Evolutionary conservation across 345 rosid species (phyloP).

Genomic region (Atalantia buxifolia): DNA sequence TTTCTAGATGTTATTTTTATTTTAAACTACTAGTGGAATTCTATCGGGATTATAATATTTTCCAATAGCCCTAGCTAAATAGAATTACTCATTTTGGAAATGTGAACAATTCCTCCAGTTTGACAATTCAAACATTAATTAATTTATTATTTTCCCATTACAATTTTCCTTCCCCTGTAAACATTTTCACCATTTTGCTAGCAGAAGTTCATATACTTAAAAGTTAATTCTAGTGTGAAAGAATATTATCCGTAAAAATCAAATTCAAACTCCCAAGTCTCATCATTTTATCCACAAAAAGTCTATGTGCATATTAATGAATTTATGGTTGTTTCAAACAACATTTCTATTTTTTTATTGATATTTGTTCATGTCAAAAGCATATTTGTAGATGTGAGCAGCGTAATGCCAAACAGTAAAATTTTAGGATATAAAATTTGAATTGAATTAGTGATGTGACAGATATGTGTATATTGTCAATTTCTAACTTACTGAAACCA

Average conservation of each 20-base stretch:
- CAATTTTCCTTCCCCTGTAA: slow-evolving; percentile 8
- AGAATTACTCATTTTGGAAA: slow-evolving; percentile 5
- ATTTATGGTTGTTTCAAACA: background rate
- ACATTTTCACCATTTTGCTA: background rate
- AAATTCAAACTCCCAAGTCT: background rate
- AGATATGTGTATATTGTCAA: too few species aligned
- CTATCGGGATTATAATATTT: slow-evolving; percentile 6
- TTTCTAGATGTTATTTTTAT: background rate
- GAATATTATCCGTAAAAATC: background rate
- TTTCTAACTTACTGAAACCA: too few species aligned
- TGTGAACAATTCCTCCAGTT: background rate
- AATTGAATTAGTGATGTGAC: too few species aligned
- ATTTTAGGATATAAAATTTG: too few species aligned
- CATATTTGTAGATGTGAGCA: background rate
- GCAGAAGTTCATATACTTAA: background rate
- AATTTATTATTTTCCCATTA: too few species aligned
- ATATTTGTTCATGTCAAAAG: background rate
- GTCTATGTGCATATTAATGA: background rate
- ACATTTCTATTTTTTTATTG: background rate
- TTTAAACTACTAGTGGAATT: slow-evolving; percentile 6
- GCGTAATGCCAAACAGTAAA: too few species aligned
- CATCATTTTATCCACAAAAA: background rate
- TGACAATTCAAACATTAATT: slow-evolving; percentile 10
- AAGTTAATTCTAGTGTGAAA: slow-evolving; percentile 8
- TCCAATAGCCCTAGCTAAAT: slow-evolving; percentile 7